Evolutionary conservation across 2,329 filamentous ascomycete species (phyloP), one percentile per base, ranked within the genome.

Genomic region (Arthroderma sp.): DNA sequence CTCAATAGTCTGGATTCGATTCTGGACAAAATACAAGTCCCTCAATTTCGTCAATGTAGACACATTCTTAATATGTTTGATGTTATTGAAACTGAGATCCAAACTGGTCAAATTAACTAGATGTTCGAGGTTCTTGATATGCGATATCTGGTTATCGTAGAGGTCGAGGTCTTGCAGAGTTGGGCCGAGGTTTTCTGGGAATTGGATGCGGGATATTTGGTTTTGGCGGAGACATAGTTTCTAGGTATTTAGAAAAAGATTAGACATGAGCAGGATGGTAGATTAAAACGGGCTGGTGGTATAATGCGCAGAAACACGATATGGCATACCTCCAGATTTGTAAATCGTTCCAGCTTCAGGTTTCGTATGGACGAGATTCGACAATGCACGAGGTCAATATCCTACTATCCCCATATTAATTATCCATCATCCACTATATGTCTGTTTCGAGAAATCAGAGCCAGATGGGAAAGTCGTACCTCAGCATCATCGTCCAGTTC

Each of bases 11-110:
- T 75, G 75, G 59, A 98, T 94, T 64, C 91, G 91, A 67, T 98
- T 96, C 59, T 94, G 86, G 41, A 96, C 86, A 55, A 98, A 84
- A 63, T 83, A 98, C 3, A 98, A 62, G 54, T 96, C 86, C 50
- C 74, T 82, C 46, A 96, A 74, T 44, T 86, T 74, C 22, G 69
- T 81, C 48, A 98, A 69, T 56, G 89, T 83, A 47, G 75, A 74
- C 52, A 96, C 69, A 56, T 89, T 80, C 66, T 94, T 94, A 69
- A 98, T 94, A 66, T 95, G 88, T 64, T 94, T 95, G 69, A 98
- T 89, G 71, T 96, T 96, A 72, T 98, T 98, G 76, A 95, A 98
- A 63, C 85, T 93, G 42, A 98, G 73, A 61, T 98, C 91, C 44
- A 98, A 77, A 46, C 71, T 82, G 4, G 76, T 86, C 44, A 98